phyloP scores from a whole-genome alignment of 2,329 filamentous ascomycete genomes.

The Neoascochyta sp. region DNA sequence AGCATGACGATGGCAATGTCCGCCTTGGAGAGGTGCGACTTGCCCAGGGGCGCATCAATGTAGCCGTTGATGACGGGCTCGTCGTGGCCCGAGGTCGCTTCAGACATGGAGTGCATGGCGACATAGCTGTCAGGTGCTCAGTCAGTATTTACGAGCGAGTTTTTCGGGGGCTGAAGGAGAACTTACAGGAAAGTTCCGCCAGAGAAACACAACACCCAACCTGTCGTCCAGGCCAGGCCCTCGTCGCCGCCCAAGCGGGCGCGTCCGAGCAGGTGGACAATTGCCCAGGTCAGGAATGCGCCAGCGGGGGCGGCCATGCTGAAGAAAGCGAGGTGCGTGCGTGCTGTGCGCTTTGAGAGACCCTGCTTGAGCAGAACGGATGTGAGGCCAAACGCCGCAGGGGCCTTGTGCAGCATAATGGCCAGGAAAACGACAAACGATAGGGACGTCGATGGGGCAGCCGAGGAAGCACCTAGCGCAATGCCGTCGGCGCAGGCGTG shows the following conservation, averaged over 20 bases:
- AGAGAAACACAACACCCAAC: conserved; percentile 89
- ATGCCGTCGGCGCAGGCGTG: conserved; percentile 95
- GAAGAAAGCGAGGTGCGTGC: conserved; percentile 84
- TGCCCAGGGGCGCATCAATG: conserved; percentile 50
- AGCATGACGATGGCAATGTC: conserved; percentile 63
- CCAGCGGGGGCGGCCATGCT: conserved; percentile 86
- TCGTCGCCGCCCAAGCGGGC: conserved; percentile 55
- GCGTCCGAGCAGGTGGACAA: conserved; percentile 71
- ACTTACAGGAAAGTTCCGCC: conserved; percentile 91
- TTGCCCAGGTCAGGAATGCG: conserved; percentile 75
- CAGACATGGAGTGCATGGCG: conserved; percentile 97
- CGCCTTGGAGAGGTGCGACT: conserved; percentile 48
- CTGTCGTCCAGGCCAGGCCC: conserved; percentile 79
- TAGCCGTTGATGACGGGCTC: conserved; percentile 46
- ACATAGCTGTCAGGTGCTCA: conserved; percentile 74
- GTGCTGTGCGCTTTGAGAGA: conserved; percentile 76
- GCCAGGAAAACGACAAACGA: conserved; percentile 92
- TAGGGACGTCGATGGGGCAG: conserved; percentile 58
- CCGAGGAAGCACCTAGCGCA: conserved; percentile 81
- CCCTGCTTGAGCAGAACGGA: conserved; percentile 88
- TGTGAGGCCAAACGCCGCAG: conserved; percentile 90
- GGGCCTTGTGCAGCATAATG: conserved; percentile 96
- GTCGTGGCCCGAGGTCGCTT: conserved; percentile 49
- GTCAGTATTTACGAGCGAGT: conserved; percentile 18
- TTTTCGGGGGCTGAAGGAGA: too few relatives aligned